Evolutionary conservation across 1,284 basidiomycete genomes (phyloP).

Genomic region (Trichosporon sp.): DNA sequence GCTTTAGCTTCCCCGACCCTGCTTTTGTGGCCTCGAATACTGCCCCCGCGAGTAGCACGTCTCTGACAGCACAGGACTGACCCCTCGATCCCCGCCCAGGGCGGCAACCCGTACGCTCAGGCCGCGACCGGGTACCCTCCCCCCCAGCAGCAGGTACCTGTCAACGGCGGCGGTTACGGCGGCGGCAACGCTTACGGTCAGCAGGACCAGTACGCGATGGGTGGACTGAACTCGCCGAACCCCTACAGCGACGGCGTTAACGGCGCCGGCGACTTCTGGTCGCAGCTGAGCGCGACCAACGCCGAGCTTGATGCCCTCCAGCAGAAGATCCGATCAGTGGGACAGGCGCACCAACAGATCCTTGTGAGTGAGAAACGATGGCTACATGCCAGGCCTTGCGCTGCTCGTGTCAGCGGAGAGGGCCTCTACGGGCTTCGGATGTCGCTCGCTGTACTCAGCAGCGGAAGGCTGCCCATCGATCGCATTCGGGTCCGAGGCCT

Average conservation of each 20-base stretch:
- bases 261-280: constrained; percentile 43
- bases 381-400: too few species aligned
- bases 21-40: background rate
- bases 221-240: constrained; percentile 23
- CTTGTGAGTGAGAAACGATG: constrained; percentile 26
- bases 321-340: constrained; percentile 45
- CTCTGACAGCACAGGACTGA: constrained; percentile 6
- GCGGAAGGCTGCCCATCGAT: too few species aligned
- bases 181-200: constrained; percentile 36
- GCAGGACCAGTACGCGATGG: constrained; percentile 39
- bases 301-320: constrained; percentile 39
- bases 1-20: background rate
- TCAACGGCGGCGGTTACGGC: constrained; percentile 18
- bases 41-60: background rate
- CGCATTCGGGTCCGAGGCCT: background rate
- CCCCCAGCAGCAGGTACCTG: constrained; percentile 21
- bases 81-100: constrained; percentile 19
- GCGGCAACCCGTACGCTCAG: constrained; percentile 39
- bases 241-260: constrained; percentile 10
- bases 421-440: too few species aligned
- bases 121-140: constrained; percentile 18
- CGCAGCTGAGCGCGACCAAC: constrained; percentile 37
- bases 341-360: constrained; percentile 41
- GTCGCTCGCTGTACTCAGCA: too few species aligned
- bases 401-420: too few species aligned